Percentiles rank a stretch among this genome's conserved stretches.
phyloP scores from a whole-genome alignment of 2,329 filamentous ascomycete species.

The Daldinia sp. region DNA sequence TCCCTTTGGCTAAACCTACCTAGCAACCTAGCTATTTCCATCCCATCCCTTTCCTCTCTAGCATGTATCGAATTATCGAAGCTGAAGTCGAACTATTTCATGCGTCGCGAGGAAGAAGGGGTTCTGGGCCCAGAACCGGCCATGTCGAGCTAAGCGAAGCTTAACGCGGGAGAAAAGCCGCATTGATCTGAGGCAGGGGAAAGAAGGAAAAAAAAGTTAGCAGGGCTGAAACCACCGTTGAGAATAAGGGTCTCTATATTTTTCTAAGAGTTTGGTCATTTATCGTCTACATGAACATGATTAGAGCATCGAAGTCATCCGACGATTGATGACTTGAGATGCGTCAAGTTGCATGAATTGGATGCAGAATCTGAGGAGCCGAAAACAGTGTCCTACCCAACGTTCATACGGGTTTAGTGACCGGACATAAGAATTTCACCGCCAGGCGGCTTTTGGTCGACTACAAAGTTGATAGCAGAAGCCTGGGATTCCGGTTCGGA shows the following conservation, averaged over 20 bases:
- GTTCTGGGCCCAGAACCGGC: slow-evolving; percentile 21
- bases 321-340: slow-evolving; percentile 13
- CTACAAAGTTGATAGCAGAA: neutral
- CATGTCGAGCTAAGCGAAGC: slow-evolving; percentile 26
- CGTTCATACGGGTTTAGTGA: neutral
- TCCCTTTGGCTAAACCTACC: too few relatives aligned
- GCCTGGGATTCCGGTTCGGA: neutral
- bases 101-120: slow-evolving; percentile 13
- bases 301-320: slow-evolving; percentile 21
- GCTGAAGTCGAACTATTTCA: slow-evolving; percentile 14
- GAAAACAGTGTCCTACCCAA: neutral
- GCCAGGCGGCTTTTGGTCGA: slow-evolving; percentile 2
- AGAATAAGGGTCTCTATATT: slow-evolving; percentile 15
- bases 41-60: neutral
- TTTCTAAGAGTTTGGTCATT: neutral
- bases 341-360: slow-evolving; percentile 14
- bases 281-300: slow-evolving; percentile 3
- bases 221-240: slow-evolving; percentile 40
- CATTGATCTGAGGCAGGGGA: slow-evolving; percentile 39
- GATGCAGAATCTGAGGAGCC: neutral
- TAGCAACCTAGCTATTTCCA: too few relatives aligned
- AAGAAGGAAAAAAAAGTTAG: slow-evolving; percentile 4
- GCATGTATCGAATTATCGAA: slow-evolving; percentile 7
- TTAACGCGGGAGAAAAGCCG: slow-evolving; percentile 10
- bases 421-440: slow-evolving; percentile 6